Base-by-base conservation (phyloP, 2,329 filamentous ascomycete species). In the Pseudopyricularia cyperi region DNA sequence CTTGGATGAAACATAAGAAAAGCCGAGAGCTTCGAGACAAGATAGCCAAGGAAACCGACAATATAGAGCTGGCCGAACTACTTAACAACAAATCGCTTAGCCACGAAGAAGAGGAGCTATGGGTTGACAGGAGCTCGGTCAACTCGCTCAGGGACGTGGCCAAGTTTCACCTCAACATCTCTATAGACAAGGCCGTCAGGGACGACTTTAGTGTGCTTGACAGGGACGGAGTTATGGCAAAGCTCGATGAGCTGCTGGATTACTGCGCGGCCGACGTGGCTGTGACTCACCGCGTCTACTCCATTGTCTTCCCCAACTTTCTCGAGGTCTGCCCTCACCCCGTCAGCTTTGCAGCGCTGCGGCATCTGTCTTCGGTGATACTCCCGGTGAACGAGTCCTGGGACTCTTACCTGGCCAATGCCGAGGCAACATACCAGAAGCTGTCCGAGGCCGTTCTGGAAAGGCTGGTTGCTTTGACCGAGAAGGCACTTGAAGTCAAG, bases 1-100 rank as follows among this genome's bases (percentile, higher is more conserved):
- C 88, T 0, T 98, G 93, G 93, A 89, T 96, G 83, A 94, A 88
- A 65, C 88, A 95, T 66, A 87, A 89, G 64, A 98, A 98, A 70
- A 89, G 85, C 57, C 78, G 85, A 53, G 91, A 97, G 62, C 62
- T 91, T 46, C 76, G 88, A 49, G 90, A 96, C 55, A 86, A 84
- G 61, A 82, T 91, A 48, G 79, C 86, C 5, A 82, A 75, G 48
- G 78, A 88, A 52, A 84, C 82, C 3, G 78, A 85, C 15, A 84
- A 83, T 52, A 70, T 80, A 7, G 86, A 93, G 57, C 68, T 96
- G 24, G 78, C 83, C 2, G 73, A 79, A 46, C 68, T 95, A 33
- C 68, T 97, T 3, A 79, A 85, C 54, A 82, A 77, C 51, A 79
- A 79, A 39, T 75, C 77, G 52, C 66, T 88, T 47, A 76, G 74